A percentile compares a stretch with the other conserved stretches of the same genome.
Conservation (phyloP, 768 basidiomycete species). For the Mycena crocata region DNA sequence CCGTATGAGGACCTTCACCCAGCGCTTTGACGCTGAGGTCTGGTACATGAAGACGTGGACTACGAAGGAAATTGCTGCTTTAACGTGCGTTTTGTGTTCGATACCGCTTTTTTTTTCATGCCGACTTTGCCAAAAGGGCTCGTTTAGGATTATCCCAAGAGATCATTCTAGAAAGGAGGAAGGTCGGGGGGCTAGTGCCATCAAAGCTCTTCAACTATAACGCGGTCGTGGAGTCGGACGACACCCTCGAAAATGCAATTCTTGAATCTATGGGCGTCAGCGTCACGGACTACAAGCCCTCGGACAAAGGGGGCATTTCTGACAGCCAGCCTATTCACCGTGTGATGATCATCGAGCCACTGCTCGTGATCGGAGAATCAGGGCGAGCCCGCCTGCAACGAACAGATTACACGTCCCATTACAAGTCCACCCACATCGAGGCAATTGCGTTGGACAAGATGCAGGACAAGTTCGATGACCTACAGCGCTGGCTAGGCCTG, state of each 20-base stretch:
- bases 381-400: conserved; percentile 10
- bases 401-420: conserved; percentile 1
- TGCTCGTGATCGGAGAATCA: neutral
- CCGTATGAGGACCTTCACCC: neutral
- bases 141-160: neutral
- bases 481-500: neutral
- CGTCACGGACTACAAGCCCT: neutral
- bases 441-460: neutral
- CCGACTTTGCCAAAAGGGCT: conserved; percentile 7
- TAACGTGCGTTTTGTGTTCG: neutral
- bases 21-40: neutral
- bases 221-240: neutral
- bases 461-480: neutral
- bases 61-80: conserved; percentile 1
- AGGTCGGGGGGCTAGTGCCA: conserved; percentile 6
- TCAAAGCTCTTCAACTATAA: neutral
- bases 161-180: conserved; percentile 2
- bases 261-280: neutral
- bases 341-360: conserved; percentile 5
- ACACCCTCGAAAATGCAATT: neutral
- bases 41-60: conserved; percentile 22
- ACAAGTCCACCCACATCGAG: neutral
- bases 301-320: no score
- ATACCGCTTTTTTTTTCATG: neutral
- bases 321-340: neutral